These are phyloP conservation scores for Amanita rimosa DNA, from an alignment of 768 basidiomycete genomes.

Conservation along the genomic window DNA sequence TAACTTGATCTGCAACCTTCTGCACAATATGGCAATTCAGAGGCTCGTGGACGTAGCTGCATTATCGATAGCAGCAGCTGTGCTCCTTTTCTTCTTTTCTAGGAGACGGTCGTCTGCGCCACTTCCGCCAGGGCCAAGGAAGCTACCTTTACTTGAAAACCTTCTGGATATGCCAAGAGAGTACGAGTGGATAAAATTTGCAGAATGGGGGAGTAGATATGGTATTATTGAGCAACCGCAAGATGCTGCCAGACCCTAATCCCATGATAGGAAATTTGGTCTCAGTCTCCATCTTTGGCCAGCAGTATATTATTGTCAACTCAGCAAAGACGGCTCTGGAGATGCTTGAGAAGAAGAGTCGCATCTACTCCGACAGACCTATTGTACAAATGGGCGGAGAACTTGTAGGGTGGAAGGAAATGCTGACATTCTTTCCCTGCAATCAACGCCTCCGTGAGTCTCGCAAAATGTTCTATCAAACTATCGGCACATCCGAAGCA, in stretches of 20 bases:
- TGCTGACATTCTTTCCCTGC: conserved; percentile 23
- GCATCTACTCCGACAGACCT: conserved; percentile 48
- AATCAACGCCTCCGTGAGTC: conserved; percentile 28
- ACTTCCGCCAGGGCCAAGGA: conserved; percentile 31
- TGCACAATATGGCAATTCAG: not conserved
- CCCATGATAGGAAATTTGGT: not conserved
- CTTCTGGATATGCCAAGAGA: conserved; percentile 29
- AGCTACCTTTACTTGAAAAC: conserved; percentile 33
- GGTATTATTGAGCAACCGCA: conserved; percentile 13
- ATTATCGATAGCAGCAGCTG: not conserved
- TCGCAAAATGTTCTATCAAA: conserved; percentile 28
- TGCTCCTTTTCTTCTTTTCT: not conserved
- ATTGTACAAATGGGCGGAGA: conserved; percentile 28
- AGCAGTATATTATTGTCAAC: conserved; percentile 30
- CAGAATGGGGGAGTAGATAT: conserved; percentile 30
- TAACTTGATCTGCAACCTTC: not conserved
- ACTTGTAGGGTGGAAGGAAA: conserved; percentile 29
- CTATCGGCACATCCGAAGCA: conserved; percentile 25
- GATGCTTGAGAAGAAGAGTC: conserved; percentile 41
- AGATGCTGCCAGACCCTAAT: not conserved
- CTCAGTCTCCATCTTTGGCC: not conserved
- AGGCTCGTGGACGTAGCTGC: not conserved
- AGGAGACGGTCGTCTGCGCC: conserved; percentile 12
- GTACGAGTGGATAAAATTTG: conserved; percentile 30
- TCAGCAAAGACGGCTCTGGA: conserved; percentile 27